These are phyloP conservation scores for Epichloe festucae DNA, from an alignment of 2,329 filamentous ascomycete species.

Conservation along the genomic window DNA sequence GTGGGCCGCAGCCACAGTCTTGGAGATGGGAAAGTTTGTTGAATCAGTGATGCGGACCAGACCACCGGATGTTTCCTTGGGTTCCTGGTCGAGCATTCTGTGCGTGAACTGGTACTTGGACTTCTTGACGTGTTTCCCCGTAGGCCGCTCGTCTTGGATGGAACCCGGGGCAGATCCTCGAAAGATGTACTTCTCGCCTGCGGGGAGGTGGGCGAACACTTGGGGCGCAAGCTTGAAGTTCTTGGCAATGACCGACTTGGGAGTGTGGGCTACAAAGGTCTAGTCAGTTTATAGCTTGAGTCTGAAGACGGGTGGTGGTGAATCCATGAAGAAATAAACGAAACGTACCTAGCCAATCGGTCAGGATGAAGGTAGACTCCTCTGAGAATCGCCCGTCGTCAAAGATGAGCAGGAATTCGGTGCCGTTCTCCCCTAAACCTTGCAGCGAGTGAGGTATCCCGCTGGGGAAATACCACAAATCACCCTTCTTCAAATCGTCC, in stretches of 20 bases:
- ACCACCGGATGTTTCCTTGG: constrained; percentile 53
- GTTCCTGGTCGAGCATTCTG: constrained; percentile 56
- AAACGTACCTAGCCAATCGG: constrained; percentile 53
- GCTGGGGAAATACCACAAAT: constrained; percentile 71
- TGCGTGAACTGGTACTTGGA: constrained; percentile 59
- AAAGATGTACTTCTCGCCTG: constrained; percentile 65
- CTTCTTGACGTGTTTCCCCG: constrained; percentile 47
- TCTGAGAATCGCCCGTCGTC: constrained; percentile 40
- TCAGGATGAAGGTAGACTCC: constrained; percentile 58
- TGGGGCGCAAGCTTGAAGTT: constrained; percentile 64
- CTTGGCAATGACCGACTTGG: constrained; percentile 57
- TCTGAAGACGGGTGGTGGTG: background rate
- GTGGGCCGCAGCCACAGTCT: constrained; percentile 59
- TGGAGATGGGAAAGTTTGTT: constrained; percentile 62
- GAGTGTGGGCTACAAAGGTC: constrained; percentile 46
- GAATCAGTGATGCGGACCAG: constrained; percentile 63
- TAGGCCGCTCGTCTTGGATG: constrained; percentile 52
- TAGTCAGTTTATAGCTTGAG: background rate
- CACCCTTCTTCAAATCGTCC: constrained; percentile 63
- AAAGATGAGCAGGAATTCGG: constrained; percentile 36
- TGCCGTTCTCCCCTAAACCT: constrained; percentile 51
- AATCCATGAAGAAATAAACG: constrained; percentile 10
- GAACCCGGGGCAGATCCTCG: constrained; percentile 51
- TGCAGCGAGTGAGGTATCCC: constrained; percentile 69
- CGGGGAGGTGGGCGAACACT: constrained; percentile 54